Base-by-base conservation (phyloP, 2,329 filamentous ascomycete species). In the Pyrenochaeta sp. region DNA sequence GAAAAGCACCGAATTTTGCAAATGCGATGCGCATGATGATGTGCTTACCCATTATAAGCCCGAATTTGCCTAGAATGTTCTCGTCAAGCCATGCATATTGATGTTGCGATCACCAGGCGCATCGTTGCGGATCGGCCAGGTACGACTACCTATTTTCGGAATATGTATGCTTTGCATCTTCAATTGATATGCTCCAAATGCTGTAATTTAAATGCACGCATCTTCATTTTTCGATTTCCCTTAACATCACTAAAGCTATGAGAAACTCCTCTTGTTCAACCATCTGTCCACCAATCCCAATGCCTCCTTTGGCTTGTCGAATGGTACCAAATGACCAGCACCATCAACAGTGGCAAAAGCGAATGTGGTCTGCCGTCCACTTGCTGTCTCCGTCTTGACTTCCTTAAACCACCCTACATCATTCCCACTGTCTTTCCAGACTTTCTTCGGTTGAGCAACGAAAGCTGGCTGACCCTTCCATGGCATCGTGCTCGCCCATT, bases 401-500 rank as follows among this genome's bases (percentile, higher is more conserved):
- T 76, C 69, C 56, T 74, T 77, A 56, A 69, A 77, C 73, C 72
- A 76, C 5, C 72, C 74, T 2, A 74, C 64, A 34, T 71, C 67
- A 36, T 71, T 44, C 2, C 59, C 65, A 1, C 58, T 66, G 40
- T 65, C 49, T 53, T 64, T 66, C 73, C 73, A 76, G 5, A 28
- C 32, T 49, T 58, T 60, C 61, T 71, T 72, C 10, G 62, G 45
- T 64, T 78, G 71, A 6, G 75, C 67, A 0, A 73, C 74, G 65
- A 81, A 82, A 10, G 76, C 77, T 2, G 79, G 71, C 64, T 81
- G 80, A 1, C 80, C 80, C 50, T 78, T 79, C 81, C 81, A 83
- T 2, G 68, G 58, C 71, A 82, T 72, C 9, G 69, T 73, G 19
- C 74, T 76, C 19, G 79, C 78, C 76, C 76, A 81, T 28, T 77